Base-by-base conservation (phyloP, 805 yeast species). In the Candida tibetensis region DNA sequence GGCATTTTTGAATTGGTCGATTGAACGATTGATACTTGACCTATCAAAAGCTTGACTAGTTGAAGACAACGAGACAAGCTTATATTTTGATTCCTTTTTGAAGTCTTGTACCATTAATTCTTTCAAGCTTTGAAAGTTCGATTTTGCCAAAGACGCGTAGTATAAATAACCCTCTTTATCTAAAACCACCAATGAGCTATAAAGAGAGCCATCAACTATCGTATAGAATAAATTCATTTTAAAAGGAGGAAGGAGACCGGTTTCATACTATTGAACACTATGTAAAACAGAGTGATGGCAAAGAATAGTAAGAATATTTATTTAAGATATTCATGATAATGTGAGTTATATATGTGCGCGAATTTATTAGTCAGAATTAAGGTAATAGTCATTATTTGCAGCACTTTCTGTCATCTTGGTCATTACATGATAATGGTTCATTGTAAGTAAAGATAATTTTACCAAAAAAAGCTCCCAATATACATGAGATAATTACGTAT, bases 391-490 rank as follows among this genome's bases (percentile, higher is more conserved):
- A 15, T 37, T 42, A 52, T 28, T 37, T 41, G 28, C 62, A 57
- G 41, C 60, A 57, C 41, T 54, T 54, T 37, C 57, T 46, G 42
- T 57, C 58, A 13, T 52, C 58, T 3, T 44, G 41, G 16, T 48
- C 49, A 10, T 46, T 42, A 18, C 46, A 40, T 15, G 39, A 39
- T 27, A 66, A 47, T 2, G 74, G 66, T 41, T 76, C 81, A 31
- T 47, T 58, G 43, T 66, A 64, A 19, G 73, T 65, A 62, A 81
- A 77, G 18, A 80, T 39, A 23, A 79, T 51, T 54, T 74, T 73
- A 1, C 85, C 86, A 37, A 80, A 51, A 19, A 79, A 58, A 2
- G 82, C 82, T 5, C 85, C 86, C 25, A 81, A 55, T 35, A 80
- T 68, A 58, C 83, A 80, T 8, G 79, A 71, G 41, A 82, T 77